These are phyloP conservation scores for Yarrowia yakushimensis DNA, from an alignment of 805 yeast genomes.

Conservation along the genomic window DNA sequence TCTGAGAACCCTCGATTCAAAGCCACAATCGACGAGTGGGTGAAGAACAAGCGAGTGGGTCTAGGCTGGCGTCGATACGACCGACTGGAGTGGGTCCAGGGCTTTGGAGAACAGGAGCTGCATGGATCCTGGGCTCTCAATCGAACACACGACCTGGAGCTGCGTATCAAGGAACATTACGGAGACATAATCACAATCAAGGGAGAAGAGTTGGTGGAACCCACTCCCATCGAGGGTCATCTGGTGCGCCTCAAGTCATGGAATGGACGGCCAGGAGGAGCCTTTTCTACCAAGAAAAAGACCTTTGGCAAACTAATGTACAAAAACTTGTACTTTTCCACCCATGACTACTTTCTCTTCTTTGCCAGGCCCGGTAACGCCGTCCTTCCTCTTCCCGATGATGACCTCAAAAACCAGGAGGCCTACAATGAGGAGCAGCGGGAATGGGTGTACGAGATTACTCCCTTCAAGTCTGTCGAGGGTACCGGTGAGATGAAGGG, in stretches of 20 bases:
- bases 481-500: slow-evolving; percentile 59
- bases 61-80: slow-evolving; percentile 68
- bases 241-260: slow-evolving; percentile 54
- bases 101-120: slow-evolving; percentile 44
- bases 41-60: slow-evolving; percentile 41
- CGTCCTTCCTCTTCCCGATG: slow-evolving; percentile 54
- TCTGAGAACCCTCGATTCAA: slow-evolving; percentile 28
- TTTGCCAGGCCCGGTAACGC: slow-evolving; percentile 54
- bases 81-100: slow-evolving; percentile 65
- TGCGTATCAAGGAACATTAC: slow-evolving; percentile 43
- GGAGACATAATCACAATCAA: slow-evolving; percentile 31
- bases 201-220: slow-evolving; percentile 47
- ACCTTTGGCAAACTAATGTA: slow-evolving; percentile 44
- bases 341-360: slow-evolving; percentile 60
- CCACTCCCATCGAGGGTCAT: slow-evolving; percentile 80
- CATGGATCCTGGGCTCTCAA: slow-evolving; percentile 45
- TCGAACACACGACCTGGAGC: slow-evolving; percentile 55
- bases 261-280: slow-evolving; percentile 39
- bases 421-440: slow-evolving; percentile 32
- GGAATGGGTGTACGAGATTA: slow-evolving; percentile 43
- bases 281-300: neutral
- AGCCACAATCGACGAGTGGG: slow-evolving; percentile 25
- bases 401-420: slow-evolving; percentile 37
- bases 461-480: slow-evolving; percentile 53
- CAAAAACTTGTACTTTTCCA: slow-evolving; percentile 58